These are phyloP conservation scores for Pogostemon cablin DNA, from an alignment of 257 asterid genomes.

Conservation along the genomic window DNA sequence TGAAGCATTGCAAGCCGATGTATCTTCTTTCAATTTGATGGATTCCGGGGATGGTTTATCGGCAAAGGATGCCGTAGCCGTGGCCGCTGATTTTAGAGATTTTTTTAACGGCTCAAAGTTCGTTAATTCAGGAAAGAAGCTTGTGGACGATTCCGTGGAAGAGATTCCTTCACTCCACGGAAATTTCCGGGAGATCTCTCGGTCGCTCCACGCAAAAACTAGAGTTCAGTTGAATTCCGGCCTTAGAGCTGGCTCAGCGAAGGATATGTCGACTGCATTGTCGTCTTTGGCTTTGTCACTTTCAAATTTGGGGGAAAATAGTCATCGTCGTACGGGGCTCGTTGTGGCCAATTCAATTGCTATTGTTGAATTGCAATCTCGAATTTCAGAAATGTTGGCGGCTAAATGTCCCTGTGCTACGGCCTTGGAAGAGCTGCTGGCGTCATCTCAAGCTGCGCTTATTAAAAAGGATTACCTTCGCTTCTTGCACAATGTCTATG, in stretches of 20 bases:
- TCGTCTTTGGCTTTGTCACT: slow-evolving; percentile 57
- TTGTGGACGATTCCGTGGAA: slow-evolving; percentile 44
- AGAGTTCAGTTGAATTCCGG: slow-evolving; percentile 80
- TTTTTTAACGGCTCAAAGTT: slow-evolving; percentile 77
- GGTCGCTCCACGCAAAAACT: slow-evolving; percentile 59
- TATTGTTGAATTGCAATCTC: slow-evolving; percentile 37
- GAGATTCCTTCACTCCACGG: slow-evolving; percentile 74
- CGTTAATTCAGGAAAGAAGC: slow-evolving; percentile 42
- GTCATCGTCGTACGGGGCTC: slow-evolving; percentile 51
- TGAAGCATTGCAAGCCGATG: slow-evolving; percentile 76
- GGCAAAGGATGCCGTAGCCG: slow-evolving; percentile 81
- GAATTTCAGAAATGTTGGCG: slow-evolving; percentile 34
- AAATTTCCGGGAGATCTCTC: slow-evolving; percentile 55
- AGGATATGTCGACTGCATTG: slow-evolving; percentile 52
- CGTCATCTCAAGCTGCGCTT: slow-evolving; percentile 43
- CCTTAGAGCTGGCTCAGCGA: slow-evolving; percentile 52
- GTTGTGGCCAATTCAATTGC: slow-evolving; percentile 43
- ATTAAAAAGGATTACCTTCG: slow-evolving; percentile 44
- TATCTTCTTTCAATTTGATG: slow-evolving; percentile 62
- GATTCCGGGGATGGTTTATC: slow-evolving; percentile 96
- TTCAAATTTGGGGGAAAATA: slow-evolving; percentile 55
- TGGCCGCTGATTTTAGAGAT: slow-evolving; percentile 73
- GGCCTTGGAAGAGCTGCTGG: slow-evolving; percentile 39
- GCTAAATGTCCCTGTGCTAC: slow-evolving; percentile 38
- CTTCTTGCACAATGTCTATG: slow-evolving; percentile 50